Base-by-base conservation (phyloP, 2,329 filamentous ascomycete species). In the Fusarium setosum region DNA sequence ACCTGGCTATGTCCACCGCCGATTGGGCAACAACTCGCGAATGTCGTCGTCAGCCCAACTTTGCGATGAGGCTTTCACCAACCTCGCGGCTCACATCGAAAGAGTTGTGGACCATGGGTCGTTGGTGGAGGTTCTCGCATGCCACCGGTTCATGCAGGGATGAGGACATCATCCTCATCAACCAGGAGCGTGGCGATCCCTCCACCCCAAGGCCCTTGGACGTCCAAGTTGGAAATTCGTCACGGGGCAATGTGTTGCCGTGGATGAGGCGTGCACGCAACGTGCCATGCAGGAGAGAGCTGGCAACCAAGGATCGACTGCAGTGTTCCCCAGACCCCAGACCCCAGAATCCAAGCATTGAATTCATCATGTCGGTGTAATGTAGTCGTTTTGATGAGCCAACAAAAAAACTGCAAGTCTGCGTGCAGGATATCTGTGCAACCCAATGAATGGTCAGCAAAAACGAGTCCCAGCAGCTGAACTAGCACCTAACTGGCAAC, bases 311-410 rank as follows among this genome's bases (percentile, higher is more conserved):
- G 13, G 6, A 23, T 12, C 21, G 35, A 24, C 26, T 52, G 26
- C 9, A 31, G 15, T 54, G 15, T 37, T 29, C 54, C 54, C 54
- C 47, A 45, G 26, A 57, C 54, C 42, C 52, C 52, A 48, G 41
- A 56, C 51, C 45, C 54, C 45, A 29, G 54, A 37, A 29, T 44
- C 29, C 17, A 37, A 23, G 37, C 18, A 26, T 44, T 26, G 24
- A 34, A 62, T 66, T 35, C 47, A 63, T 68, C 66, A 68, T 61
- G 65, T 68, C 44, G 47, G 34, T 47, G 32, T 68, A 60, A 56
- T 47, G 32, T 68, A 60, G 54, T 17, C 18, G 41, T 63, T 68
- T 68, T 42, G 42, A 68, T 68, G 65, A 59, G 65, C 47, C 51
- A 52, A 55, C 24, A 52, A 38, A n/a, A n/a, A n/a, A 65, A 61